These are phyloP conservation scores for Russula emetica DNA, from an alignment of 768 basidiomycete genomes.

Conservation along the genomic window DNA sequence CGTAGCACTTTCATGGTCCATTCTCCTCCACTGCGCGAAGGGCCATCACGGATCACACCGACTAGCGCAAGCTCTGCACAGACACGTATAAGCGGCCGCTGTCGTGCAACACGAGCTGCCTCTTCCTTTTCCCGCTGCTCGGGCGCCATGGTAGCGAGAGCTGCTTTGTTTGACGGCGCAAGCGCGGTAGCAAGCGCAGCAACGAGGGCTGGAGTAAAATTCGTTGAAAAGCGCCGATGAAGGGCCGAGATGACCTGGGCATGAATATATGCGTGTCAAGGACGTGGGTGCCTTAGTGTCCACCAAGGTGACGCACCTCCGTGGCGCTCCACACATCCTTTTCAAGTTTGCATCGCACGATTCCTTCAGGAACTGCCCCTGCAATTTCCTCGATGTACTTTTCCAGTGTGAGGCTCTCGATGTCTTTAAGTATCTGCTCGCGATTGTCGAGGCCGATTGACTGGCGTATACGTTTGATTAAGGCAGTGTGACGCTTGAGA, in stretches of 20 bases:
- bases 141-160: conserved; percentile 51
- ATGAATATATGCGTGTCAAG: conserved; percentile 14
- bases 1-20: conserved; percentile 86
- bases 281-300: background rate
- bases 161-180: conserved; percentile 53
- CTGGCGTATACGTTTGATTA: conserved; percentile 89
- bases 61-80: conserved; percentile 88
- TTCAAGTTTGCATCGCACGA: conserved; percentile 84
- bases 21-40: conserved; percentile 70
- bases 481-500: conserved; percentile 89
- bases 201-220: conserved; percentile 72
- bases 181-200: conserved; percentile 54
- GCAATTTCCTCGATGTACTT: conserved; percentile 97
- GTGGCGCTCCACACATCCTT: conserved; percentile 89
- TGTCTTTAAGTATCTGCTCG: conserved; percentile 88
- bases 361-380: conserved; percentile 80
- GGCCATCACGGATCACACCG: conserved; percentile 72
- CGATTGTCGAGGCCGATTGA: conserved; percentile 77
- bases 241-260: conserved; percentile 78
- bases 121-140: conserved; percentile 96
- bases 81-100: conserved; percentile 81
- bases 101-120: conserved; percentile 65
- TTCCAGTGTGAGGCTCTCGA: conserved; percentile 83
- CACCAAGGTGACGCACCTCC: conserved; percentile 54
- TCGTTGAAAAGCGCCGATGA: conserved; percentile 78